These are phyloP conservation scores for Scheffersomyces parashehatae DNA, from an alignment of 1,139 yeast genomes.

Conservation along the genomic window DNA sequence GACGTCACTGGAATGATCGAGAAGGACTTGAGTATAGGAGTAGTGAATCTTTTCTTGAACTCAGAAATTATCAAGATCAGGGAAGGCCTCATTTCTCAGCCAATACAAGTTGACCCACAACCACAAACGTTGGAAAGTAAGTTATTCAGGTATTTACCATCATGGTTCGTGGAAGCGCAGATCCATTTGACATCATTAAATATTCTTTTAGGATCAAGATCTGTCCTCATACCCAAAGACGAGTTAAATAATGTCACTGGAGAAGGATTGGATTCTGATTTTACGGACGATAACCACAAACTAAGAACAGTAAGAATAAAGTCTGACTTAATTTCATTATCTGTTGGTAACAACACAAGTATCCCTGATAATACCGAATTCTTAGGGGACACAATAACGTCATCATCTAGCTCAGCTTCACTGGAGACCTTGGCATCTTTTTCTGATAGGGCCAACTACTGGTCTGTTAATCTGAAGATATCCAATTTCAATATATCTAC, in stretches of 20 bases:
- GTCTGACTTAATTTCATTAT: constrained; percentile 11
- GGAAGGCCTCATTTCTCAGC: constrained; percentile 2
- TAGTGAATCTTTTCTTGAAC: constrained; percentile 30
- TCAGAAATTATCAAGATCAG: constrained; percentile 20
- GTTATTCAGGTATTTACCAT: constrained; percentile 45
- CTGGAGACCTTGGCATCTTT: constrained; percentile 24
- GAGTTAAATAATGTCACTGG: constrained; percentile 30
- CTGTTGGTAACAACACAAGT: constrained; percentile 7
- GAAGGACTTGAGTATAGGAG: constrained; percentile 29
- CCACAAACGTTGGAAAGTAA: constrained; percentile 12
- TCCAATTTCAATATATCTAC: constrained; percentile 27
- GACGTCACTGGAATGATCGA: constrained; percentile 29
- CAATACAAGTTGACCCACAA: not conserved
- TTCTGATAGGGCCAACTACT: constrained; percentile 11
- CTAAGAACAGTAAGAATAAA: constrained; percentile 30
- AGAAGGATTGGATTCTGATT: constrained; percentile 40
- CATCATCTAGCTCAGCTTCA: constrained; percentile 17
- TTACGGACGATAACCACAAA: constrained; percentile 34
- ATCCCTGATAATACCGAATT: constrained; percentile 3
- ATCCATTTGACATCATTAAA: constrained; percentile 31
- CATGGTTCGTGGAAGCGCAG: constrained; percentile 44
- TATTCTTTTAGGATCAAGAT: constrained; percentile 56
- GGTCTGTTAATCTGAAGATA: constrained; percentile 18
- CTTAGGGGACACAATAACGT: constrained; percentile 1
- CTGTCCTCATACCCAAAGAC: constrained; percentile 54